A percentile compares a stretch with the other conserved stretches of the same genome.
These are phyloP conservation scores for Suhomyces prunicola DNA, from an alignment of 805 yeast genomes.

Conservation along the genomic window DNA sequence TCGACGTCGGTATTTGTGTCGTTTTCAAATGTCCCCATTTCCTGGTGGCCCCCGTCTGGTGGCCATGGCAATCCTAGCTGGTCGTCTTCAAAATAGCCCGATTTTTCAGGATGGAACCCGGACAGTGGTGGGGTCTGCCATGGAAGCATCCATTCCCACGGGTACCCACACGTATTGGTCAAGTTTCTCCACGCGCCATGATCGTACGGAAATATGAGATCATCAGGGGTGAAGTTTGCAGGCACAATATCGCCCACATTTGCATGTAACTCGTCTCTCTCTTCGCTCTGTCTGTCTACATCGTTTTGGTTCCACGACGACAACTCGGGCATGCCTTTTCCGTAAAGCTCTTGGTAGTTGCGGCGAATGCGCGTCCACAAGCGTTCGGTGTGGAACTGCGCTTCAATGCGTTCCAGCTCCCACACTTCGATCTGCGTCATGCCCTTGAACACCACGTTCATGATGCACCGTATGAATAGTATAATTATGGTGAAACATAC, in stretches of 20 bases:
- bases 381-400: conserved; percentile 54
- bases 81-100: conserved; percentile 51
- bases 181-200: conserved; percentile 58
- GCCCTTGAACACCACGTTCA: conserved; percentile 56
- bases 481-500: conserved; percentile 59
- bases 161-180: conserved; percentile 55
- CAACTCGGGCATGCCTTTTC: conserved; percentile 40
- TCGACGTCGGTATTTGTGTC: conserved; percentile 6
- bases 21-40: conserved; percentile 13
- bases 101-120: conserved; percentile 56
- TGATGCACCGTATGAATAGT: conserved; percentile 58
- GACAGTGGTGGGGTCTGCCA: conserved; percentile 56
- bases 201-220: conserved; percentile 82
- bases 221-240: conserved; percentile 50
- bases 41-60: conserved; percentile 69
- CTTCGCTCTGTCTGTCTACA: conserved; percentile 13
- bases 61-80: conserved; percentile 86
- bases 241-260: conserved; percentile 24
- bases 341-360: conserved; percentile 43
- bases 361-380: conserved; percentile 49
- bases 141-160: conserved; percentile 66
- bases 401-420: conserved; percentile 82
- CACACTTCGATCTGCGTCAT: conserved; percentile 89
- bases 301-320: conserved; percentile 43
- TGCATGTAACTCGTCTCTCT: not conserved